Conservation (phyloP, 805 yeast species). For the Torulaspora microellipsoides region DNA sequence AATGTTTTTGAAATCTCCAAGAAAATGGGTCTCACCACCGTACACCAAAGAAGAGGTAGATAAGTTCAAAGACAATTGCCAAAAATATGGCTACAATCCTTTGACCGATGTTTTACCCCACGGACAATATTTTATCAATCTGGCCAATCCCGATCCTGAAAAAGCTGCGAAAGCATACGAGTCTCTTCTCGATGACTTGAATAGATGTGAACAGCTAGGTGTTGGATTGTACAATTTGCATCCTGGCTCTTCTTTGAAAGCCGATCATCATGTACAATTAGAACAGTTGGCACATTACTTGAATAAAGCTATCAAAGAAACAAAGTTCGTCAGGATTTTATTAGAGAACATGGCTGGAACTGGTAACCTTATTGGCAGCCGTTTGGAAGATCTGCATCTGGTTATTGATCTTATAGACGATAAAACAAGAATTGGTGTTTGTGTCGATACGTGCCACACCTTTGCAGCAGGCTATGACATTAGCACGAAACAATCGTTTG, state of each 20-base stretch:
- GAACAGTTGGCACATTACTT: slow-evolving; percentile 69
- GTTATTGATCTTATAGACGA: slow-evolving; percentile 78
- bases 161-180: slow-evolving; percentile 72
- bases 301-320: slow-evolving; percentile 69
- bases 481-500: slow-evolving; percentile 51
- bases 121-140: slow-evolving; percentile 88
- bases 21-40: slow-evolving; percentile 86
- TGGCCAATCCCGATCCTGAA: slow-evolving; percentile 84
- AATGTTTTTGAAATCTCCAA: slow-evolving; percentile 81
- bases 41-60: slow-evolving; percentile 60
- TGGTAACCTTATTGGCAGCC: slow-evolving; percentile 83
- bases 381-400: slow-evolving; percentile 64
- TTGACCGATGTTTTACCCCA: slow-evolving; percentile 83
- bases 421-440: slow-evolving; percentile 86
- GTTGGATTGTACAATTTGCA: slow-evolving; percentile 89
- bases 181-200: slow-evolving; percentile 79
- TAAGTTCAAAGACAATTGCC: slow-evolving; percentile 62
- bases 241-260: slow-evolving; percentile 82
- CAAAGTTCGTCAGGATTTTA: slow-evolving; percentile 78
- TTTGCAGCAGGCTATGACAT: slow-evolving; percentile 96
- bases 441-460: slow-evolving; percentile 93
- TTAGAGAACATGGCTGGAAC: slow-evolving; percentile 98
- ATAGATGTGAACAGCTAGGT: slow-evolving; percentile 78
- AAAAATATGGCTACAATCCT: slow-evolving; percentile 62
- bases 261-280: slow-evolving; percentile 63